phyloP scores from a whole-genome alignment of 2,329 filamentous ascomycete species.

The Cyphellophora europaea region DNA sequence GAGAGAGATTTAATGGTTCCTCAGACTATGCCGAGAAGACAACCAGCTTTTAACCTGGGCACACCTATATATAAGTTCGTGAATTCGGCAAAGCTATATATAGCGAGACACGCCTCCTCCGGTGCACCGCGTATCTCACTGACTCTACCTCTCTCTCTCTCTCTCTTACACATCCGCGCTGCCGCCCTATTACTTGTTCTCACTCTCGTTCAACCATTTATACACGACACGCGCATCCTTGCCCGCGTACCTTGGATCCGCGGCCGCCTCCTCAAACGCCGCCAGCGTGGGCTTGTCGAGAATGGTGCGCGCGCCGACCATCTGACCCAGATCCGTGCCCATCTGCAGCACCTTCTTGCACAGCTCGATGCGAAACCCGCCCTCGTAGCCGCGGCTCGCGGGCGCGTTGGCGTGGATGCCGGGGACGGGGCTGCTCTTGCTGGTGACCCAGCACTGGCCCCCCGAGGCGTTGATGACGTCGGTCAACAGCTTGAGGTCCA shows the following conservation, averaged over 20 bases:
- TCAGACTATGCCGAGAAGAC: too few species aligned
- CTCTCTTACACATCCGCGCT: too few species aligned
- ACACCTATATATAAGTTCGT: too few species aligned
- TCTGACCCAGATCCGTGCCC: conserved; percentile 45
- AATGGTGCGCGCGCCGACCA: conserved; percentile 40
- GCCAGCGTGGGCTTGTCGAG: conserved; percentile 41
- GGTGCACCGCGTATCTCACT: not conserved
- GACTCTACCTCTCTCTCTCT: conserved; percentile 2
- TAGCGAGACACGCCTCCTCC: too few species aligned
- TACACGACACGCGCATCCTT: conserved; percentile 50
- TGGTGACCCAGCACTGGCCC: conserved; percentile 21
- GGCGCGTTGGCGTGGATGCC: conserved; percentile 33
- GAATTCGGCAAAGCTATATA: too few species aligned
- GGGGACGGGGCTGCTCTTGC: conserved; percentile 21
- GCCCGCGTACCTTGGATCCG: conserved; percentile 42
- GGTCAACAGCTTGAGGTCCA: conserved; percentile 20
- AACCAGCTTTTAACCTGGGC: too few species aligned
- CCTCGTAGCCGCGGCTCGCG: conserved; percentile 28
- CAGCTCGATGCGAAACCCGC: conserved; percentile 45
- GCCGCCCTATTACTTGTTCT: conserved; percentile 4
- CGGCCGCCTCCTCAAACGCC: conserved; percentile 43
- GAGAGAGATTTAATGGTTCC: too few species aligned
- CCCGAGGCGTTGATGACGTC: conserved; percentile 20
- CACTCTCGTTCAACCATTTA: conserved; percentile 39
- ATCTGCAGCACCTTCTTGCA: conserved; percentile 52